Conservation (phyloP, 116 monocot genomes). For the Papilionanthe hybrid region DNA sequence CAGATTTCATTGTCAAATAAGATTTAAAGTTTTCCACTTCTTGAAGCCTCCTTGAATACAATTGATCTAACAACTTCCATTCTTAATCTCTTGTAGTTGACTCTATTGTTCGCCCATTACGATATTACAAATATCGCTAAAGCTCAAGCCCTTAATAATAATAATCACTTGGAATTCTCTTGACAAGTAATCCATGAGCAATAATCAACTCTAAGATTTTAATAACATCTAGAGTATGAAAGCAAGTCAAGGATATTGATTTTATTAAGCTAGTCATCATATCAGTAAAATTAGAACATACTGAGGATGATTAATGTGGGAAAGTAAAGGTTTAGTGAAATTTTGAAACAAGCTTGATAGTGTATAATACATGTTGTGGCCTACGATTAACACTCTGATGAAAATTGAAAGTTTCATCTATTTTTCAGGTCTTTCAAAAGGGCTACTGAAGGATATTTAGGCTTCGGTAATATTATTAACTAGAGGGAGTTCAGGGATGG, state of each 20-base stretch:
- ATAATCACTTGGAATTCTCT: background rate
- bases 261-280: background rate
- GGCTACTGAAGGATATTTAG: conserved; percentile 3
- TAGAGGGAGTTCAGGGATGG: too few species aligned
- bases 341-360: background rate
- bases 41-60: too few species aligned
- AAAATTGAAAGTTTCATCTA: too few species aligned
- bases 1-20: too few species aligned
- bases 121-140: background rate
- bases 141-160: background rate
- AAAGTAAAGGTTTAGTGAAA: background rate
- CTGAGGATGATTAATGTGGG: background rate
- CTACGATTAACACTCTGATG: too few species aligned
- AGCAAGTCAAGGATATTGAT: background rate
- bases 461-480: too few species aligned
- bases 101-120: background rate
- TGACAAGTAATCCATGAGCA: background rate
- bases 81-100: too few species aligned
- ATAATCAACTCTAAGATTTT: background rate
- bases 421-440: too few species aligned
- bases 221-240: background rate
- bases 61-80: too few species aligned
- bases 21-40: too few species aligned
- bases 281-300: background rate
- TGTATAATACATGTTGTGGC: background rate